These are phyloP conservation scores for Vitis rupestris DNA, from an alignment of 164 flowering plant genomes.

Conservation along the genomic window DNA sequence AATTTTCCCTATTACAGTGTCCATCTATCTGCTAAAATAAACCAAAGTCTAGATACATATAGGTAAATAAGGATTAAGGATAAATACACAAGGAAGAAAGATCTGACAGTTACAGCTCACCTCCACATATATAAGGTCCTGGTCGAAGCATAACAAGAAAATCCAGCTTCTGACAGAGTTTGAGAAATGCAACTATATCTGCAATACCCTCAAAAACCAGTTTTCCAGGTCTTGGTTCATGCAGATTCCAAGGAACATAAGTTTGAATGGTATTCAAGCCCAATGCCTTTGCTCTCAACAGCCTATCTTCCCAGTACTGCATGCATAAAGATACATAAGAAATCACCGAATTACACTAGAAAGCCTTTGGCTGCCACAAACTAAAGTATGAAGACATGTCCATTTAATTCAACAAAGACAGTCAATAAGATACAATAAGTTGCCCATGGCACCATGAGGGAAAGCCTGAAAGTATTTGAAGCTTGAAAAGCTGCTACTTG, in stretches of 20 bases:
- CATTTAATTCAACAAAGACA: neutral
- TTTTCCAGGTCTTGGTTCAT: constrained; percentile 77
- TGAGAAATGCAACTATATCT: constrained; percentile 68
- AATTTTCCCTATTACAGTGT: no score
- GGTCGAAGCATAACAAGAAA: constrained; percentile 92
- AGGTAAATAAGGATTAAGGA: neutral
- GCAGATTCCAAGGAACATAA: constrained; percentile 97
- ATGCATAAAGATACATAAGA: constrained; percentile 8
- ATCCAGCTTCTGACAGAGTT: constrained; percentile 72
- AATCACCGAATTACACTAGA: neutral
- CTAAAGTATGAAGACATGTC: no score
- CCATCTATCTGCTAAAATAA: neutral
- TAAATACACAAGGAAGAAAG: neutral
- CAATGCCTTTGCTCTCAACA: constrained; percentile 88
- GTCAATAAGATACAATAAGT: neutral
- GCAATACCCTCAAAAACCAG: constrained; percentile 78
- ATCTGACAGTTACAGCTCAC: constrained; percentile 31
- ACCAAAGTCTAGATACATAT: neutral
- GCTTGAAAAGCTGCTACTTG: neutral
- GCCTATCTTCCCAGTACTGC: constrained; percentile 98
- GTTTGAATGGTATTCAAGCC: constrained; percentile 96
- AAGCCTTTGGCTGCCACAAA: neutral
- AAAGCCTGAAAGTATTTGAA: neutral
- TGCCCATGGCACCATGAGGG: neutral
- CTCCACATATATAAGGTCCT: constrained; percentile 97